Conservation (phyloP, 345 rosid species). For the Bretschneidera sinensis region DNA sequence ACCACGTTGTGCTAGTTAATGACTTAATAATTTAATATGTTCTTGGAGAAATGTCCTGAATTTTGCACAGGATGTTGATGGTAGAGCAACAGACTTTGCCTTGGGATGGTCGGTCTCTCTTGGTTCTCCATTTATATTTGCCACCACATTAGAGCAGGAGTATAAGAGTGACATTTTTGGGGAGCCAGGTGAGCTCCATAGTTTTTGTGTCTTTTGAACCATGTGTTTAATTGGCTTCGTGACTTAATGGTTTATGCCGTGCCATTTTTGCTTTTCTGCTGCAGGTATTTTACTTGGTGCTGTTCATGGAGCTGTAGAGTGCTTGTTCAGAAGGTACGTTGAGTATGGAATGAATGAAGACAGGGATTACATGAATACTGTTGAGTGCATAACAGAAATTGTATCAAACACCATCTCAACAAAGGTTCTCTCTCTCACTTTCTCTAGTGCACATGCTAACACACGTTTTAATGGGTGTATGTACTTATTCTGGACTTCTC, state of each 20-base stretch:
- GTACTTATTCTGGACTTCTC: no score
- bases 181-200: constrained; percentile 42
- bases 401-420: constrained; percentile 51
- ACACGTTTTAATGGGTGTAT: no score
- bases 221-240: no score
- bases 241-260: not conserved
- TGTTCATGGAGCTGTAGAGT: constrained; percentile 60
- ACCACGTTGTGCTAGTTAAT: no score
- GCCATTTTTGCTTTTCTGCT: constrained; percentile 2
- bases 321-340: no score
- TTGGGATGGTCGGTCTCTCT: no score
- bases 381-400: constrained; percentile 59
- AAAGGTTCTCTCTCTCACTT: constrained; percentile 29
- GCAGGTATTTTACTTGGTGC: constrained; percentile 63
- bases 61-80: constrained; percentile 51
- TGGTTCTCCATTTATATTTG: no score
- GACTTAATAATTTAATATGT: no score
- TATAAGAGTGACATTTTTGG: no score
- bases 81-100: constrained; percentile 59
- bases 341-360: no score
- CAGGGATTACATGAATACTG: no score
- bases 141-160: no score
- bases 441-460: not conserved
- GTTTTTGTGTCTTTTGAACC: constrained; percentile 9
- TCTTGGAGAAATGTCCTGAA: not conserved